Base-by-base conservation (phyloP, 208 protist species). In the Trypanosoma cruzi region DNA sequence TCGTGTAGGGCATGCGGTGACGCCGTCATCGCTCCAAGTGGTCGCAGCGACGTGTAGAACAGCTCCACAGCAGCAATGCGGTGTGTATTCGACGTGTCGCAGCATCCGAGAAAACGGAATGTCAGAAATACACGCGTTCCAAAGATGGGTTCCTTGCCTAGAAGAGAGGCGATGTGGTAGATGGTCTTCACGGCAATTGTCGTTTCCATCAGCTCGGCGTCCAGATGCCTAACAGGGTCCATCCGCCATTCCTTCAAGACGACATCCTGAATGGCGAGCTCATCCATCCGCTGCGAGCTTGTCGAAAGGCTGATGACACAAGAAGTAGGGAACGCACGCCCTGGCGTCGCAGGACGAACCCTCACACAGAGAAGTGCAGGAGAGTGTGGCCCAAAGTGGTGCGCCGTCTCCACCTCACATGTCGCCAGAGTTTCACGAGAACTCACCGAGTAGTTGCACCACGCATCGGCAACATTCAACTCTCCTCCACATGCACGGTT, bases 231-330 rank as follows among this genome's bases (percentile, higher is more conserved):
- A 7, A 36, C 48, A 34, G 48, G 37, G 36, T 70, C 24, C 66
- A 86, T 42, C 8, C 48, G 7, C 82, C 80, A 87, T 52, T 88
- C 77, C 34, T 81, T 78, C 5, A 85, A 26, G 57, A 86, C 71
- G 18, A 91, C 76, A 28, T 84, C 70, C n/a, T 75, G 68, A 18
- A 80, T 48, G 3, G 84, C 49, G 20, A 86, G 50, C 24, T 71
- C 80, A 60, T 89, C 84, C 44, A 84, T 65, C 16, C 80, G 69
- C 63, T 85, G 80, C 26, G 70, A 71, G 52, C 62, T 70, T 1
- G 81, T 85, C n/a, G 80, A 78, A 11, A 92, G 74, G 29, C 75
- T 81, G 16, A 92, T 58, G 8, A 88, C 72, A 40, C 86, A 92
- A 10, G 71, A 73, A 0, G 77, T 79, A 37, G 86, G 86, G 55